Conservation (phyloP, 306 rosid species). For the Heteromeles arbutifolia region DNA sequence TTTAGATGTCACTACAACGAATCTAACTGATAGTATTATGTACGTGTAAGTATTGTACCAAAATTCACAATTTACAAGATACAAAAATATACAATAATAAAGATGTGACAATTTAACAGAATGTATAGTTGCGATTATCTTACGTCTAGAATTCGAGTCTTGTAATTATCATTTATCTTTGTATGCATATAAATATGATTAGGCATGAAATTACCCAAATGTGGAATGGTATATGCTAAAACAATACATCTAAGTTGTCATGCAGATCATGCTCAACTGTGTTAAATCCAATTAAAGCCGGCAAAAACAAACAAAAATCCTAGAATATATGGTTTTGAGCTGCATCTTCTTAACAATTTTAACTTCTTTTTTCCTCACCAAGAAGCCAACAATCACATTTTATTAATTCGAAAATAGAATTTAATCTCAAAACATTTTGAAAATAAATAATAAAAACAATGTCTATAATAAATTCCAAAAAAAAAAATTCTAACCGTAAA, state of each 20-base stretch:
- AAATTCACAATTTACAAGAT: not conserved
- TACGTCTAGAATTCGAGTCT: not conserved
- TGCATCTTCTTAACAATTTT: not conserved
- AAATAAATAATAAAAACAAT: not conserved
- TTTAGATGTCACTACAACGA: not conserved
- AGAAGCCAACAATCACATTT: no score
- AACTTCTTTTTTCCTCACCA: no score
- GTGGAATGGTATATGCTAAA: not conserved
- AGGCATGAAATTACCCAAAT: not conserved
- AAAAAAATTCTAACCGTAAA: slow-evolving; percentile 6
- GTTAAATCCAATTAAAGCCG: not conserved
- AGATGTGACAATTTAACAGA: no score
- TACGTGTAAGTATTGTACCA: no score
- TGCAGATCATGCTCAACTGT: not conserved
- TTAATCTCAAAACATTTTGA: not conserved
- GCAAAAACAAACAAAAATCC: not conserved
- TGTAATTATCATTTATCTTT: not conserved
- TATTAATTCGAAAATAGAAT: not conserved
- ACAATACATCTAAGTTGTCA: not conserved
- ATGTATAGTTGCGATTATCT: not conserved
- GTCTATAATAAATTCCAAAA: not conserved
- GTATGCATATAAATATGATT: not conserved
- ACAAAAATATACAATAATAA: no score
- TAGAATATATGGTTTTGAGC: not conserved
- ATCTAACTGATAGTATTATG: no score